Percentiles rank a stretch among this genome's conserved stretches.
Conservation (phyloP, 441 rosid species). For the Erodium moschatum region DNA sequence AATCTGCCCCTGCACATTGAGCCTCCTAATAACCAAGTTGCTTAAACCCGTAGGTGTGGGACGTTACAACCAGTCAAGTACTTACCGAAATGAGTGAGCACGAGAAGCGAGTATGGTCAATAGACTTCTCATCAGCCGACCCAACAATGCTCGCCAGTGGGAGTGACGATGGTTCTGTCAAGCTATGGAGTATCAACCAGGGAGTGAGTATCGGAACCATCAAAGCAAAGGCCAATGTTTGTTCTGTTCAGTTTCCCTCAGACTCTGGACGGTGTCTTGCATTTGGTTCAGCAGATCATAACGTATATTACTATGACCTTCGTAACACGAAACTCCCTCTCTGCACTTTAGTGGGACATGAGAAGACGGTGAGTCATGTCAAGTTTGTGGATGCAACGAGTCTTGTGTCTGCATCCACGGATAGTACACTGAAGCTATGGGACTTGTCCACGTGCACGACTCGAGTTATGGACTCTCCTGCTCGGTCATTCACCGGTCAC, state of each 20-base stretch:
- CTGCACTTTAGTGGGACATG: constrained; percentile 71
- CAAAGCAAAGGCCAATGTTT: constrained; percentile 84
- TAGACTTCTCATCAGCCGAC: constrained; percentile 75
- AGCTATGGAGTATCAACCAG: constrained; percentile 99
- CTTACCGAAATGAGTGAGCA: constrained; percentile 78
- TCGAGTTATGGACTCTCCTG: constrained; percentile 57
- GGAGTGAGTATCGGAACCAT: constrained; percentile 77
- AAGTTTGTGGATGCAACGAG: constrained; percentile 65
- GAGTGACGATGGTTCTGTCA: constrained; percentile 83
- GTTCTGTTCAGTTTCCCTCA: constrained; percentile 82
- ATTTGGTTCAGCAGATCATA: constrained; percentile 95
- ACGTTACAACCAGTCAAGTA: constrained; percentile 62
- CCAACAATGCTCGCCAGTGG: constrained; percentile 89
- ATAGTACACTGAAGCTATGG: constrained; percentile 93
- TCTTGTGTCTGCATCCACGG: constrained; percentile 86
- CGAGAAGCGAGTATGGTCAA: constrained; percentile 84
- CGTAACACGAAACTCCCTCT: constrained; percentile 73
- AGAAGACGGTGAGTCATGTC: constrained; percentile 88
- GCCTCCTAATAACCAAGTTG: not conserved
- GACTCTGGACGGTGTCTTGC: constrained; percentile 74
- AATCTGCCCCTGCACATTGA: no score
- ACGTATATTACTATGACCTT: constrained; percentile 86
- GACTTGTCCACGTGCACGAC: constrained; percentile 71
- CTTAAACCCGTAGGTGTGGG: constrained; percentile 61
- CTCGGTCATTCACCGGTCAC: constrained; percentile 82